Base-by-base conservation (phyloP, 2,329 filamentous ascomycete species). In the Thielaviopsis euricoi region DNA sequence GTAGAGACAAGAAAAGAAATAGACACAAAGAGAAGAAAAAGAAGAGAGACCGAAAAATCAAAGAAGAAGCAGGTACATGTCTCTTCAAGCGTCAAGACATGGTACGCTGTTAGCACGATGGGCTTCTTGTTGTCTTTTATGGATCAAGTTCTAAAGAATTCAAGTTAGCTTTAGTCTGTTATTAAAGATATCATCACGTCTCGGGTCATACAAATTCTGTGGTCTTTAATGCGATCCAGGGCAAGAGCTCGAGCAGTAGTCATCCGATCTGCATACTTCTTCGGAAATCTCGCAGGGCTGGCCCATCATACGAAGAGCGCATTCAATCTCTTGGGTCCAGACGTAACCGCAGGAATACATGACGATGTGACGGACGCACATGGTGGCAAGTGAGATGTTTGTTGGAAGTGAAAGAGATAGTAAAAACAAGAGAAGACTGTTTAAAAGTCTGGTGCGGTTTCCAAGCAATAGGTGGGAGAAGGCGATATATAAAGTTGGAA, bases 321-420 rank as follows among this genome's bases (percentile, higher is more conserved):
- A 59, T n/a, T 29, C 19, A 48, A 55, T 51, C 13, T 46, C 17
- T 15, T 25, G 22, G 26, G 33, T 37, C 49, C 48, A 59, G 19
- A 43, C 26, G 23, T 40, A 26, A 21, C 58, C 54, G 54, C 58
- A 59, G 23, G 58, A 21, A 37, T 59, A 59, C 49, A 53, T 40
- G 40, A 59, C 33, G 19, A n/a, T 43, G 54, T 56, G 52, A 19
- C 25, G 49, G 21, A 26, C 56, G 54, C 58, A 59, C 58, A 59
- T 59, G 9, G 23, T 53, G 49, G 19, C 15, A 25, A 40, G 37
- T 17, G n/a, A n/a, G n/a, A n/a, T 43, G 37, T 3, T 12, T 43
- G 37, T 15, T 12, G 5, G 33, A 15, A 25, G 43, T 43, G 48
- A 43, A 15, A 25, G 43, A 25, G 48, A 43, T 33, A 26, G n/a